phyloP scores from a whole-genome alignment of 164 flowering plant genomes.

The Pachysandra terminalis region DNA sequence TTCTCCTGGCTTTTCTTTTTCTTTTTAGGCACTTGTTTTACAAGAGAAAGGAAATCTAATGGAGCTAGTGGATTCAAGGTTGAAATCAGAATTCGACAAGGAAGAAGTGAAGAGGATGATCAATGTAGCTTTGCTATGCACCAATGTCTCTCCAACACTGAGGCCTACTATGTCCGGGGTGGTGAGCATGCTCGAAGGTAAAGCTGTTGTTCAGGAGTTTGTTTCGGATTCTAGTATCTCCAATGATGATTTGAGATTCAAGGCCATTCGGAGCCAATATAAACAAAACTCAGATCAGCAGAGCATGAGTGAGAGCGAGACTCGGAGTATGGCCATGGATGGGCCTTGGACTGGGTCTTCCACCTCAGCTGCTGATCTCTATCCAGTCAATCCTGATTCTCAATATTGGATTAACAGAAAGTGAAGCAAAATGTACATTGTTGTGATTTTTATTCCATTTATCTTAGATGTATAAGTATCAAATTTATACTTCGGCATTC shows the following conservation, averaged over 20 bases:
- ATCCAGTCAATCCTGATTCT: conserved; percentile 20
- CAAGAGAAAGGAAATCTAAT: conserved; percentile 21
- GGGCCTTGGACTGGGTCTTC: conserved; percentile 24
- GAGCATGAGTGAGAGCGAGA: conserved; percentile 5
- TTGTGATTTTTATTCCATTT: background rate
- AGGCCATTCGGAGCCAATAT: conserved; percentile 6
- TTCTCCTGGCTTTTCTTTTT: background rate
- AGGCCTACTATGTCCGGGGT: conserved; percentile 33
- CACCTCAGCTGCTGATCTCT: conserved; percentile 15
- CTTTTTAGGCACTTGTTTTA: conserved; percentile 20
- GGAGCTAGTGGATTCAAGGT: conserved; percentile 29
- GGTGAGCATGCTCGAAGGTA: conserved; percentile 33
- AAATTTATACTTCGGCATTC: too few species aligned
- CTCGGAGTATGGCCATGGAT: conserved; percentile 8
- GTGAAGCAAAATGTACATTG: background rate
- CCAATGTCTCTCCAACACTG: conserved; percentile 25
- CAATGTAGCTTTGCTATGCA: conserved; percentile 26
- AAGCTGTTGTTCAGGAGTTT: conserved; percentile 5
- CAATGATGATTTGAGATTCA: conserved; percentile 13
- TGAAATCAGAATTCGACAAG: conserved; percentile 16
- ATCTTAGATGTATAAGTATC: background rate
- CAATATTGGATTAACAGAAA: conserved; percentile 13
- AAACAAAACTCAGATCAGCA: conserved; percentile 3
- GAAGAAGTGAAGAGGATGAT: conserved; percentile 26
- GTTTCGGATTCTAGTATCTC: conserved; percentile 6